Evolutionary conservation across 1,284 basidiomycete species (phyloP).

Genomic region (Ustilago sp.): DNA sequence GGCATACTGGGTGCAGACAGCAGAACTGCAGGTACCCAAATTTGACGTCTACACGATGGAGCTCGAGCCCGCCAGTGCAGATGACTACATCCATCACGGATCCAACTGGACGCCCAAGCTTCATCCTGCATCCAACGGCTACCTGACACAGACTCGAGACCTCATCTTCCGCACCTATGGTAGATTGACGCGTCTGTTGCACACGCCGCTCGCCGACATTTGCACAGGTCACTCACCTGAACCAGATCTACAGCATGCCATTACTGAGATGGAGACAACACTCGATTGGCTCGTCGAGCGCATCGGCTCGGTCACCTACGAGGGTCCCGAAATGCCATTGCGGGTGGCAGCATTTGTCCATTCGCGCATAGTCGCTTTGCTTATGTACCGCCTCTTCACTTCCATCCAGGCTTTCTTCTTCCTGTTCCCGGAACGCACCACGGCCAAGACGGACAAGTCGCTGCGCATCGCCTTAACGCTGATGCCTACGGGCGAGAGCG

Average conservation of each 20-base stretch:
- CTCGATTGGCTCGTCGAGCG: conserved; percentile 47
- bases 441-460: conserved; percentile 46
- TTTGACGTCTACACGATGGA: conserved; percentile 52
- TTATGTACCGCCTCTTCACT: conserved; percentile 51
- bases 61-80: conserved; percentile 39
- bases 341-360: conserved; percentile 52
- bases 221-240: conserved; percentile 51
- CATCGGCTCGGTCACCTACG: conserved; percentile 41
- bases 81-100: conserved; percentile 57
- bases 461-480: conserved; percentile 49
- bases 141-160: conserved; percentile 45
- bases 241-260: conserved; percentile 56
- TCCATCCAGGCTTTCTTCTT: conserved; percentile 52
- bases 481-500: conserved; percentile 43
- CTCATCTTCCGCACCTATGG: conserved; percentile 50
- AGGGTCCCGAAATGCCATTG: conserved; percentile 53
- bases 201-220: conserved; percentile 56
- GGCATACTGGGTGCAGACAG: conserved; percentile 51
- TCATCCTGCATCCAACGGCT: conserved; percentile 45
- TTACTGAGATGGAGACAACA: conserved; percentile 55
- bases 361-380: conserved; percentile 40
- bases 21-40: conserved; percentile 48
- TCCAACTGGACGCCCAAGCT: conserved; percentile 54
- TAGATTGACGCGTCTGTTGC: conserved; percentile 52
- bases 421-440: conserved; percentile 44